Evolutionary conservation across 306 rosid species (phyloP).

Genomic region (Biancaea sappan): DNA sequence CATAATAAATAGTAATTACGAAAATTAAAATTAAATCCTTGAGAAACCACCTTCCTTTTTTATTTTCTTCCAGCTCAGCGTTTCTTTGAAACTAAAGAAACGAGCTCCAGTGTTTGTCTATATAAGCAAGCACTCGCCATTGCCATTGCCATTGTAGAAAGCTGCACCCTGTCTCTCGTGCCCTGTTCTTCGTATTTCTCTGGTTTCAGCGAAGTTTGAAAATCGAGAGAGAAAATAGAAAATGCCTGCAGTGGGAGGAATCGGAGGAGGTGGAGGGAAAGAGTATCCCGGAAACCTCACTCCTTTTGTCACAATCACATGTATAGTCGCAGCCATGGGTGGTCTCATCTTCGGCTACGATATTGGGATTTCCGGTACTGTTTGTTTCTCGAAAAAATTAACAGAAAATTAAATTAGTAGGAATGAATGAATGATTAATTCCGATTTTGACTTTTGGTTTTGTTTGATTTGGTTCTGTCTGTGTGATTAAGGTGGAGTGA

Average conservation of each 20-base stretch:
- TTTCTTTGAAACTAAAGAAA: not conserved
- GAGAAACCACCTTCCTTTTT: no score
- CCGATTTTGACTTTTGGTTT: not conserved
- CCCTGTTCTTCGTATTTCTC: not conserved
- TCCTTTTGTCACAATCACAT: conserved; percentile 63
- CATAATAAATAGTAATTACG: no score
- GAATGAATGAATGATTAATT: not conserved
- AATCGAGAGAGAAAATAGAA: conserved; percentile 38
- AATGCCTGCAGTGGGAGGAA: conserved; percentile 78
- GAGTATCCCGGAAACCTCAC: conserved; percentile 84
- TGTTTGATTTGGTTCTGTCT: not conserved
- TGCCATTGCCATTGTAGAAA: conserved; percentile 4
- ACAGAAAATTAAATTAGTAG: not conserved
- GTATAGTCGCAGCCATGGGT: conserved; percentile 94
- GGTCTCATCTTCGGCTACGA: conserved; percentile 97
- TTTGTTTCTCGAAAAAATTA: not conserved
- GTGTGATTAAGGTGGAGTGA: conserved; percentile 71
- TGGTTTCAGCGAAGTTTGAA: conserved; percentile 17
- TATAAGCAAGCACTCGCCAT: conserved; percentile 36
- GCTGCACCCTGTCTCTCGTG: conserved; percentile 15
- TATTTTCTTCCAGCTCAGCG: conserved; percentile 44
- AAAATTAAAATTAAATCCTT: no score
- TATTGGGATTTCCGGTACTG: conserved; percentile 88
- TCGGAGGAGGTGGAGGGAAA: conserved; percentile 37
- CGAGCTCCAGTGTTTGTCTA: not conserved